Base-by-base conservation (phyloP, 148 eudicot genomes). In the Salicornia ramosissima region DNA sequence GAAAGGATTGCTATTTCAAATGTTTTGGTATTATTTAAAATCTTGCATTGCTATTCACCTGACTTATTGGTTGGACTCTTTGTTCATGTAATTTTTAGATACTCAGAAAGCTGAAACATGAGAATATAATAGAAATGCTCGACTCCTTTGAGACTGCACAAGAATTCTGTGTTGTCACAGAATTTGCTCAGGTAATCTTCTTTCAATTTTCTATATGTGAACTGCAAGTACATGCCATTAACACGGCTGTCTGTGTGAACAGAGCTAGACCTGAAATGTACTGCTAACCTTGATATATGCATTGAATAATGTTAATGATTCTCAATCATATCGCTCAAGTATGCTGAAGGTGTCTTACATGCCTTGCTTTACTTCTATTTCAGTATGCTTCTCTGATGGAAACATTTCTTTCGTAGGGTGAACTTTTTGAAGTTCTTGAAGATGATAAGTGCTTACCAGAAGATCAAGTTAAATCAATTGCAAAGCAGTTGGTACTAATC, bases 371-470 rank as follows among this genome's bases (percentile, higher is more conserved):
- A 50, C 13, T 39, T 28, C 61, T 26, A 24, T 64, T 36, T 54
- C n/a, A 10, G 39, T 45, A 52, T 62, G 54, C 10, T 10, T 45
- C 33, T 46, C 73, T 65, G 43, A 63, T 40, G 33, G 31, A n/a
- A 74, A 62, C 24, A 12, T 26, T 59, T 7, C 10, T 50, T 49
- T 49, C 80, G 72, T 75, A 95, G 99, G 99, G 97, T 56, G 99
- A 91, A 78, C 81, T 94, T 22, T 94, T 87, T 83, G 99, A 94
- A 84, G 83, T 94, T 83, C 93, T 95, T 30, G 97, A 91, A 81
- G 96, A 95, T 78, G 99, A 95, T 75, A 91, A 95, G 75, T 86
- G 91, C 79, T 83, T 95, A 74, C 97, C 99, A n/a, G 99, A 95
- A 81, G 93, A 86, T 71, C 93, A 91, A 86, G 97, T 95, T 45